A percentile compares a stretch with the other conserved stretches of the same genome.
phyloP scores from a whole-genome alignment of 73 alveolate genomes.

The Tetrahymena elliotti region DNA sequence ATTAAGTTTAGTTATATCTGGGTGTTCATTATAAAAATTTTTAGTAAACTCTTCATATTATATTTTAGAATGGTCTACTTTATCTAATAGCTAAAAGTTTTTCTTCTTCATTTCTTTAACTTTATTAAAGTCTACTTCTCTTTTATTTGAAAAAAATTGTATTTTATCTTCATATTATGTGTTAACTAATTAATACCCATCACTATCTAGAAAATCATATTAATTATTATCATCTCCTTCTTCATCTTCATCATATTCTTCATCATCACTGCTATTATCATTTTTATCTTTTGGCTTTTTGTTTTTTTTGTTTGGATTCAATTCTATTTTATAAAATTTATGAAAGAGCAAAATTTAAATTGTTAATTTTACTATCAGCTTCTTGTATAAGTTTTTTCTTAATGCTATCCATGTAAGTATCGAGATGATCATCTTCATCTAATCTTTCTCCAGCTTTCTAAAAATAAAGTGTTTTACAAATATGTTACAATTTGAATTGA shows the following conservation, averaged over 20 bases:
- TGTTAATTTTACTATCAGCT: not conserved
- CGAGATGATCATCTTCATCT: constrained; percentile 37
- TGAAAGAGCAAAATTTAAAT: not conserved
- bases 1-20: constrained; percentile 61
- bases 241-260: not conserved
- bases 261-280: not conserved
- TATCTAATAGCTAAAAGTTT: constrained; percentile 36
- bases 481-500: not conserved
- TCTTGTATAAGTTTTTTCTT: constrained; percentile 6
- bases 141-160: not conserved
- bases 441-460: constrained; percentile 12
- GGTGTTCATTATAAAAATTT: constrained; percentile 78
- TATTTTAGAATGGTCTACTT: constrained; percentile 69
- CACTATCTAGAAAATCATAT: constrained; percentile 10
- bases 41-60: constrained; percentile 66
- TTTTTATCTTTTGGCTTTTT: not conserved
- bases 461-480: not conserved
- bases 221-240: constrained; percentile 12
- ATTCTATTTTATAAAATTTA: not conserved
- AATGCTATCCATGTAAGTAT: constrained; percentile 12
- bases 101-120: constrained; percentile 34
- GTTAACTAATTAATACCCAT: not conserved
- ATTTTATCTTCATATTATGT: not conserved
- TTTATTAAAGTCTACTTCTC: constrained; percentile 31
- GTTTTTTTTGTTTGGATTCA: not conserved